Conservation (phyloP, 148 eudicot species). For the Cornus florida region DNA sequence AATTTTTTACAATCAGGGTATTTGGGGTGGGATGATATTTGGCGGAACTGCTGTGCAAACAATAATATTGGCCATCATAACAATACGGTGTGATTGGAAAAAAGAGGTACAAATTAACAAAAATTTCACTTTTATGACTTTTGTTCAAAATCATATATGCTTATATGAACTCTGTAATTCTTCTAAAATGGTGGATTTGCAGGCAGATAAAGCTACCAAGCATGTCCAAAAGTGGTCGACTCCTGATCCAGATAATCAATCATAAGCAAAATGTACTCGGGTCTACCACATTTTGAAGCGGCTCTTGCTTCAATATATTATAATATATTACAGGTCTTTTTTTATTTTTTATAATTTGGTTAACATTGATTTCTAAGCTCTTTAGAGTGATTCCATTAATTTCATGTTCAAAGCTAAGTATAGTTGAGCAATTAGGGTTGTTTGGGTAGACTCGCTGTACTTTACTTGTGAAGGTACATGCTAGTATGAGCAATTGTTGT, state of each 20-base stretch:
- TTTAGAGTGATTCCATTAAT: too few species aligned
- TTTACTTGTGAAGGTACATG: too few species aligned
- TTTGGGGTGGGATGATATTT: slow-evolving; percentile 67
- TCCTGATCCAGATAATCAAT: slow-evolving; percentile 4
- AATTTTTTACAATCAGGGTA: slow-evolving; percentile 29
- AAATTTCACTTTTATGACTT: background rate
- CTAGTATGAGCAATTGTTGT: too few species aligned
- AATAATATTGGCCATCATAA: slow-evolving; percentile 33
- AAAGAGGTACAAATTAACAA: slow-evolving; percentile 40
- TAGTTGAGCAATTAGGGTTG: too few species aligned
- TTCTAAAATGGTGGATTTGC: background rate
- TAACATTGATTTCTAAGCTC: too few species aligned
- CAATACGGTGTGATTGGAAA: slow-evolving; percentile 49
- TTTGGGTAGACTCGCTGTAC: too few species aligned
- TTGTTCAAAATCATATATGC: background rate
- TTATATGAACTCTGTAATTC: background rate
- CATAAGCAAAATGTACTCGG: background rate
- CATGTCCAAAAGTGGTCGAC: slow-evolving; percentile 40
- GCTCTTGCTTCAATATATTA: too few species aligned
- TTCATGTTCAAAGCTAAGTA: too few species aligned
- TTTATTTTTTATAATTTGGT: too few species aligned
- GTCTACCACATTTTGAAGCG: too few species aligned
- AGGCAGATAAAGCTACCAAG: slow-evolving; percentile 32
- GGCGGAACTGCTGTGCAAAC: slow-evolving; percentile 68
- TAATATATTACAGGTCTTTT: too few species aligned